These are phyloP conservation scores for Komagataella ulmi DNA, from an alignment of 805 yeast genomes.

Conservation along the genomic window DNA sequence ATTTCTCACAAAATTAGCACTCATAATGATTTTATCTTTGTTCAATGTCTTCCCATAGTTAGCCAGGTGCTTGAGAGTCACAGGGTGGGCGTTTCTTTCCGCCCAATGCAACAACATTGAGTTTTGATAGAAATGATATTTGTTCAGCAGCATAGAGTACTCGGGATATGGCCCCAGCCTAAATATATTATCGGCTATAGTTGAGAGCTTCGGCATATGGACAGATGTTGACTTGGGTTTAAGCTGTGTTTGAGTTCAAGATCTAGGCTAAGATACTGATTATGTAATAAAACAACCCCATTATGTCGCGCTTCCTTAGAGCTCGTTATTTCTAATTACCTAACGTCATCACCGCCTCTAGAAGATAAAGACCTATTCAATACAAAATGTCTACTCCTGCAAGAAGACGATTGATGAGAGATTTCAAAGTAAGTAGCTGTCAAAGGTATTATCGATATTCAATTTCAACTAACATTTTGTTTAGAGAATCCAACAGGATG, in stretches of 20 bases:
- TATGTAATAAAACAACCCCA: neutral
- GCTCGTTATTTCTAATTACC: neutral
- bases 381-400: conserved; percentile 87
- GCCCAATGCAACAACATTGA: conserved; percentile 52
- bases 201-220: neutral
- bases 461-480: conserved; percentile 7
- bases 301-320: neutral
- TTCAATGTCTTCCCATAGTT: conserved; percentile 75
- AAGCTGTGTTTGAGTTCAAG: neutral
- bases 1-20: conserved; percentile 80
- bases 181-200: conserved; percentile 1
- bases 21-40: conserved; percentile 59
- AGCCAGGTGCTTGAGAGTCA: conserved; percentile 79
- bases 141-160: conserved; percentile 11
- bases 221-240: neutral
- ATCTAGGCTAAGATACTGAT: neutral
- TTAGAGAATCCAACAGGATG: conserved; percentile 91
- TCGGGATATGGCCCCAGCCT: conserved; percentile 4
- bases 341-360: neutral
- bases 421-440: conserved; percentile 55
- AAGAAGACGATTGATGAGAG: conserved; percentile 97
- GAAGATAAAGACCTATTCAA: neutral
- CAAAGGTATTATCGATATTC: neutral
- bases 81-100: conserved; percentile 68
- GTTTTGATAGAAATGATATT: conserved; percentile 82